Evolutionary conservation across 2,329 filamentous ascomycete species (phyloP), one percentile per base, ranked within the genome.

Genomic region (Talaromyces atroroseus): DNA sequence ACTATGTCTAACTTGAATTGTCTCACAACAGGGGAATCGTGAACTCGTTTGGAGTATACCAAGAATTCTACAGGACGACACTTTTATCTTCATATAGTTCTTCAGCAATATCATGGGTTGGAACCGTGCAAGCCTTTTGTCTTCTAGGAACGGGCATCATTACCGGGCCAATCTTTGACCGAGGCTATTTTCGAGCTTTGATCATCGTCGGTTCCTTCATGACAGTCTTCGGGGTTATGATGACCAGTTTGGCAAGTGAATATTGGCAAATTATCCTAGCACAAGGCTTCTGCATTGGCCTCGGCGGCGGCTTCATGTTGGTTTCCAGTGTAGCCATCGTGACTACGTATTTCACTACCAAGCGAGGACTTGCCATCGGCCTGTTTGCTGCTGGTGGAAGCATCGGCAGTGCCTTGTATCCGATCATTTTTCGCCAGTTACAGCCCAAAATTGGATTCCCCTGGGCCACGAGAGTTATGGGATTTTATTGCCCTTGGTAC

Each of bases 251-350:
- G 7, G 52, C 44, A 12, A 61, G 46, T 3, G 56, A 54, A 21
- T 61, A 61, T 49, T 61, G 54, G n/a, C 59, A 61, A 45, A 45
- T 52, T 3, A 16, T 51, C 11, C 49, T 51, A 11, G 49, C 49
- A 18, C 36, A 51, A 12, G 49, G 49, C 1, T 10, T 51, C 3
- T 51, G 49, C n/a, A 10, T 51, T 5, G 49, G 49, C 3, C 23
- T 51, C 6, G 49, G 49, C 0, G 18, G 5, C 6, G 75, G 75
- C 2, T 69, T 73, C 3, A 61, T 88, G 3, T 89, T 87, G 69
- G 80, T 84, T 49, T 82, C 86, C 0, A 76, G 80, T 46, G 77
- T 89, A 29, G 82, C 86, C 1, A 80, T 87, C 3, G 72, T 89
- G 1, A 81, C 85, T 4, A 85, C 85, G 8, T 89, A 89, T 64